These are phyloP conservation scores for Salix viminalis DNA, from an alignment of 345 rosid species.

Conservation along the genomic window DNA sequence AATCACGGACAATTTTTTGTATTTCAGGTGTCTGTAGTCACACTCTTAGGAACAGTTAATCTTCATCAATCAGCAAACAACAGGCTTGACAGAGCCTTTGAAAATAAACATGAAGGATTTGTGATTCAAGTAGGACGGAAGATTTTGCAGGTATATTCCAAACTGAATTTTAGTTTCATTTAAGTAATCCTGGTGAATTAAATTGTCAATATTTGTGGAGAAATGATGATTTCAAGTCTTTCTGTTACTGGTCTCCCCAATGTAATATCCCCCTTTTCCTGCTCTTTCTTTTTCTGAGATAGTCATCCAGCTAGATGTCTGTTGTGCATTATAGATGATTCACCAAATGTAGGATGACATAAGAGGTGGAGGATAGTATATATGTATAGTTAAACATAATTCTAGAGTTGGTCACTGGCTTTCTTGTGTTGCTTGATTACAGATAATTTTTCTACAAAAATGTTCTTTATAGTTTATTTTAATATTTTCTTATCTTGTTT, in stretches of 20 bases:
- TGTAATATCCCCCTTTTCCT: background rate
- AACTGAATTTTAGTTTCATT: conserved; percentile 10
- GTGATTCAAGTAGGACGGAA: conserved; percentile 50
- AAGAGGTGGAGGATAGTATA: background rate
- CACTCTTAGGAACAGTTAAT: conserved; percentile 51
- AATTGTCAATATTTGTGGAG: background rate
- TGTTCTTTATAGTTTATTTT: background rate
- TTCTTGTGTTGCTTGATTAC: background rate
- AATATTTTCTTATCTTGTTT: background rate
- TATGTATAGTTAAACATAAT: background rate
- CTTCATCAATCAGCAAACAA: conserved; percentile 26
- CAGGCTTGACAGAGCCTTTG: conserved; percentile 18
- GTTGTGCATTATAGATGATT: background rate
- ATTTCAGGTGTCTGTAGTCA: conserved; percentile 48
- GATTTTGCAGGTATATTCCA: conserved; percentile 63
- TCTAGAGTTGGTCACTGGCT: conserved; percentile 4
- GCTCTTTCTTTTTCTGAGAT: background rate
- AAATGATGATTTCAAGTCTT: background rate
- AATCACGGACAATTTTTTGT: background rate
- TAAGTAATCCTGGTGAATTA: background rate
- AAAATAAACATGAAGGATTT: conserved; percentile 39
- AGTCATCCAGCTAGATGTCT: background rate
- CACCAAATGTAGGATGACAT: background rate
- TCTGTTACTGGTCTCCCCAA: background rate
- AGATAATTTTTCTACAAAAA: background rate